Conservation (phyloP, 2,329 filamentous ascomycete species). For the Fusarium haematococcum region DNA sequence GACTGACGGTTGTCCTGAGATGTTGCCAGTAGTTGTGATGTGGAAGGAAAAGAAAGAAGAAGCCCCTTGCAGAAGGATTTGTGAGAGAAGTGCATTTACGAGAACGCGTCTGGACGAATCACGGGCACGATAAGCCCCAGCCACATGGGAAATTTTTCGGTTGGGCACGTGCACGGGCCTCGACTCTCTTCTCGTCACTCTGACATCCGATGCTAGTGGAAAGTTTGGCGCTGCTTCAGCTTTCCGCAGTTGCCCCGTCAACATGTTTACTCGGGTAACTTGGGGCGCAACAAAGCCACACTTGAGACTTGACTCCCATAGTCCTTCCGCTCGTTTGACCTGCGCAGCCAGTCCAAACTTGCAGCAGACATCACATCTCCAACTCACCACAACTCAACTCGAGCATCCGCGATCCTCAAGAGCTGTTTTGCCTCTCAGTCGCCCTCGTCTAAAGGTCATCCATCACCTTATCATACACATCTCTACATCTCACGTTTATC, state of each 20-base stretch:
- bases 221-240: constrained; percentile 8
- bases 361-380: constrained; percentile 28
- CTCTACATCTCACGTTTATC: constrained; percentile 23
- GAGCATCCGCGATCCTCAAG: constrained; percentile 10
- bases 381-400: constrained; percentile 1
- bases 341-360: constrained; percentile 28
- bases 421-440: constrained; percentile 2
- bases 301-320: constrained; percentile 41
- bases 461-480: not conserved
- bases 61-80: constrained; percentile 20
- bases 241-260: constrained; percentile 50
- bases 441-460: constrained; percentile 5
- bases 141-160: constrained; percentile 36
- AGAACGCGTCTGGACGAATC: constrained; percentile 27
- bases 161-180: constrained; percentile 39
- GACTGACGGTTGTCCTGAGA: constrained; percentile 5
- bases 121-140: constrained; percentile 10
- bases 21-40: not conserved
- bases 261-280: constrained; percentile 49
- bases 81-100: constrained; percentile 22
- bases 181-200: not conserved
- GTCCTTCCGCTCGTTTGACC: constrained; percentile 32
- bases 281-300: constrained; percentile 42
- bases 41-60: constrained; percentile 17
- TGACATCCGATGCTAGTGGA: constrained; percentile 14